Percentiles rank a stretch among this genome's conserved stretches.
Conservation (phyloP, 352 stramenopile species). For the Globisporangium megalacanthum region DNA sequence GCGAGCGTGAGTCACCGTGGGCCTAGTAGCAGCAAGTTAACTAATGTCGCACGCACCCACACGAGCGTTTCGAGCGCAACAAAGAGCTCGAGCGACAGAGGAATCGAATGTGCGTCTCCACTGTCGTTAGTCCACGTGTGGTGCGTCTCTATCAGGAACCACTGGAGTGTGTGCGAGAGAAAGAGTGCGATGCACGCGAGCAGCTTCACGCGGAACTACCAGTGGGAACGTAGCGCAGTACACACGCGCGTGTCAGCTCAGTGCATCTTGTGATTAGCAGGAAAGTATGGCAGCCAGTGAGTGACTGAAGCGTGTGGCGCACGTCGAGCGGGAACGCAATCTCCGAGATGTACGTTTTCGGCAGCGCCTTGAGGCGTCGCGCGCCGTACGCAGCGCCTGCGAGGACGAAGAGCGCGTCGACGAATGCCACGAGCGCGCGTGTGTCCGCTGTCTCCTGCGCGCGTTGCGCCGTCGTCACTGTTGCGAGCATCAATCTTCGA, state of each 20-base stretch:
- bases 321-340: conserved; percentile 72
- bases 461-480: not conserved
- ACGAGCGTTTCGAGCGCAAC: conserved; percentile 50
- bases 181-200: conserved; percentile 41
- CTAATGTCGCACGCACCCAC: conserved; percentile 28
- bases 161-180: conserved; percentile 38
- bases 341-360: conserved; percentile 76
- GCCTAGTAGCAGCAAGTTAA: not conserved
- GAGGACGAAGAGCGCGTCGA: conserved; percentile 45
- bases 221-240: not conserved
- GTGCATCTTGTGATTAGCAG: no score
- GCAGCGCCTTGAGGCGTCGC: conserved; percentile 42
- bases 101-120: conserved; percentile 14
- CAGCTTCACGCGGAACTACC: conserved; percentile 61
- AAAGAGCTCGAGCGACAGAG: conserved; percentile 27
- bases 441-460: conserved; percentile 8
- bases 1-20: not conserved
- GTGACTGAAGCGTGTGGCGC: conserved; percentile 1
- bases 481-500: not conserved
- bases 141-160: conserved; percentile 36
- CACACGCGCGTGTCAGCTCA: no score
- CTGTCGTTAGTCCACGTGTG: conserved; percentile 11
- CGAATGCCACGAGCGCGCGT: conserved; percentile 8
- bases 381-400: conserved; percentile 43
- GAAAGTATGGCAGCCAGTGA: conserved; percentile 1